phyloP scores from a whole-genome alignment of 2,329 filamentous ascomycete genomes.

The Harringtonia lauricola region DNA sequence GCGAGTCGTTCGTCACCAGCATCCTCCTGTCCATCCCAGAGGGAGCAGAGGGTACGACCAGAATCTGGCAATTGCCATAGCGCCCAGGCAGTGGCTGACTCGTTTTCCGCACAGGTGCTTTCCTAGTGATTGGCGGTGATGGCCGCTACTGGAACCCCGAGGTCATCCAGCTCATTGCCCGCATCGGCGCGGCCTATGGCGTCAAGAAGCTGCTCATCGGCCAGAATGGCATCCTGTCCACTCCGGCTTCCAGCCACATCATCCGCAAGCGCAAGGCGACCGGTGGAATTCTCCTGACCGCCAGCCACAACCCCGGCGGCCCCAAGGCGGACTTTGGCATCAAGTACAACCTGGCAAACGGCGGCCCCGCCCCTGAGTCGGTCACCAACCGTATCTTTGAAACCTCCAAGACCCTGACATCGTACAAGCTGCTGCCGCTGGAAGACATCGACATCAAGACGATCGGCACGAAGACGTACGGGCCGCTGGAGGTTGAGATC shows the following conservation, averaged over 20 bases:
- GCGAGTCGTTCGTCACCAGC: constrained; percentile 87
- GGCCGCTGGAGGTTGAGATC: constrained; percentile 83
- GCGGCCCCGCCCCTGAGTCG: constrained; percentile 87
- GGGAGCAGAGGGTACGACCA: constrained; percentile 57
- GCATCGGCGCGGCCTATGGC: constrained; percentile 92
- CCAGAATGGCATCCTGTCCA: constrained; percentile 92
- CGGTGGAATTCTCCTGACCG: constrained; percentile 90
- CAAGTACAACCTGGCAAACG: constrained; percentile 98
- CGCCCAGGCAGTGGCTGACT: background rate
- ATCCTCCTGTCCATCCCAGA: constrained; percentile 96
- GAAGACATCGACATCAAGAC: constrained; percentile 67
- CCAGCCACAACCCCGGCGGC: constrained; percentile 95
- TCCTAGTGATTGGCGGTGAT: constrained; percentile 94
- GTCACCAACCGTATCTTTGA: constrained; percentile 98
- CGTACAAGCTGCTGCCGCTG: constrained; percentile 86
- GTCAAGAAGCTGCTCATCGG: constrained; percentile 98
- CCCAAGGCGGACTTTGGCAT: constrained; percentile 95
- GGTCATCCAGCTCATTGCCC: constrained; percentile 91
- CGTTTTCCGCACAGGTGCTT: constrained; percentile 39
- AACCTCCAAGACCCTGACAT: constrained; percentile 75
- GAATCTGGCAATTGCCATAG: background rate
- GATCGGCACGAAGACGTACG: constrained; percentile 77
- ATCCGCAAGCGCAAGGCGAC: constrained; percentile 93
- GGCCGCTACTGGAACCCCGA: constrained; percentile 96
- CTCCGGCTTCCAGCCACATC: constrained; percentile 88